A percentile compares a stretch with the other conserved stretches of the same genome.
Evolutionary conservation across 2,329 filamentous ascomycete species (phyloP).

Genomic region (Calonectria ilicicola): DNA sequence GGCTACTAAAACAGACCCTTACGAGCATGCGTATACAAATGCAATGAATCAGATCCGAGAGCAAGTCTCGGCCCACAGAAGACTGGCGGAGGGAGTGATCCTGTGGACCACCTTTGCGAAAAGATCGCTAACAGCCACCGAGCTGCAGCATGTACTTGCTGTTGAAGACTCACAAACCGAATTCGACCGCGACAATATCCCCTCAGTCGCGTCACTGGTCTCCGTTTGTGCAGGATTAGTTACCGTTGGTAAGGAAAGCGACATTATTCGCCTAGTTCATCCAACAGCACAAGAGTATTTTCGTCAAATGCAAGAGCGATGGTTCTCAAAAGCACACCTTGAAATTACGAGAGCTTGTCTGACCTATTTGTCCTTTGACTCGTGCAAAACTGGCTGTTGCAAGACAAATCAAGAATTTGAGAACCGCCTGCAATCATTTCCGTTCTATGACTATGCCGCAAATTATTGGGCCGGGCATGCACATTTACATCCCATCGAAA

Average conservation of each 20-base stretch:
- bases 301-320: not conserved
- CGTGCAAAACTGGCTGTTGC: not conserved
- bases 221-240: not conserved
- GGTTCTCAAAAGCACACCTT: not conserved
- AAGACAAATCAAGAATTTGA: not conserved
- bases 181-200: not conserved
- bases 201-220: not conserved
- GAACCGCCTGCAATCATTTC: not conserved
- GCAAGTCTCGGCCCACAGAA: slow-evolving; percentile 40
- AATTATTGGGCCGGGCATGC: not conserved
- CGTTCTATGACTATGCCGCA: not conserved
- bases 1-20: slow-evolving; percentile 43
- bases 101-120: not conserved
- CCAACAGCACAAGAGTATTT: not conserved
- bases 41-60: slow-evolving; percentile 49
- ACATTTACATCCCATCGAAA: not conserved
- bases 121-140: not conserved
- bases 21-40: slow-evolving; percentile 36
- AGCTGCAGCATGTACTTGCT: not conserved
- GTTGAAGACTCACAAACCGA: not conserved
- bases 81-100: not conserved
- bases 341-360: not conserved
- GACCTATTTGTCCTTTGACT: not conserved
- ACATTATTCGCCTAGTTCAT: not conserved
- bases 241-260: not conserved